These are phyloP conservation scores for Ambispora gerdemannii DNA, from an alignment of 192 early-diverging fungal genomes.

Conservation along the genomic window DNA sequence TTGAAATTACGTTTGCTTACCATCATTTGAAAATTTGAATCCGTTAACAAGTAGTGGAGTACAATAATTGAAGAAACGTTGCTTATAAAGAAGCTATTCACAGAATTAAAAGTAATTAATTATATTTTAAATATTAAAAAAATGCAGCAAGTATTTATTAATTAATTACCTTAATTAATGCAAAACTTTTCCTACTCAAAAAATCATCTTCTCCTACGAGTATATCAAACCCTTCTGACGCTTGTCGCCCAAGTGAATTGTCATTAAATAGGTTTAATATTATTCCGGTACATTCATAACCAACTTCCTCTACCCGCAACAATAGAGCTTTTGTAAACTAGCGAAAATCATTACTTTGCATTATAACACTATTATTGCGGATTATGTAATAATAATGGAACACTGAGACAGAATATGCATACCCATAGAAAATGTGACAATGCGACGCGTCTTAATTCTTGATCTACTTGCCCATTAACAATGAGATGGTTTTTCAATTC, in stretches of 20 bases:
- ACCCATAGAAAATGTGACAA: slow-evolving; percentile 33
- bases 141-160: neutral
- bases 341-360: neutral
- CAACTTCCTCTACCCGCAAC: slow-evolving; percentile 46
- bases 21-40: slow-evolving; percentile 45
- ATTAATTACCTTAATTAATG: slow-evolving; percentile 52
- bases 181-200: slow-evolving; percentile 69
- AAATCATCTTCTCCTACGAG: slow-evolving; percentile 75
- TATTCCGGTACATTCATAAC: slow-evolving; percentile 52
- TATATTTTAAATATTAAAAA: neutral
- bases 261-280: slow-evolving; percentile 53
- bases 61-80: slow-evolving; percentile 78
- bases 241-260: slow-evolving; percentile 41
- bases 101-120: neutral
- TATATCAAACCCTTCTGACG: slow-evolving; percentile 66
- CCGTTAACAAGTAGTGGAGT: slow-evolving; percentile 63
- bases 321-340: slow-evolving; percentile 69
- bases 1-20: slow-evolving; percentile 27
- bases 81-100: slow-evolving; percentile 70
- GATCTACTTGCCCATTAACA: neutral
- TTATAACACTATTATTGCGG: no score
- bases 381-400: no score
- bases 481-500: slow-evolving; percentile 7
- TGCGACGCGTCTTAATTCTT: neutral
- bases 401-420: slow-evolving; percentile 1